Evolutionary conservation across 2,329 filamentous ascomycete species (phyloP).

Genomic region (Ophiostoma angusticollis): DNA sequence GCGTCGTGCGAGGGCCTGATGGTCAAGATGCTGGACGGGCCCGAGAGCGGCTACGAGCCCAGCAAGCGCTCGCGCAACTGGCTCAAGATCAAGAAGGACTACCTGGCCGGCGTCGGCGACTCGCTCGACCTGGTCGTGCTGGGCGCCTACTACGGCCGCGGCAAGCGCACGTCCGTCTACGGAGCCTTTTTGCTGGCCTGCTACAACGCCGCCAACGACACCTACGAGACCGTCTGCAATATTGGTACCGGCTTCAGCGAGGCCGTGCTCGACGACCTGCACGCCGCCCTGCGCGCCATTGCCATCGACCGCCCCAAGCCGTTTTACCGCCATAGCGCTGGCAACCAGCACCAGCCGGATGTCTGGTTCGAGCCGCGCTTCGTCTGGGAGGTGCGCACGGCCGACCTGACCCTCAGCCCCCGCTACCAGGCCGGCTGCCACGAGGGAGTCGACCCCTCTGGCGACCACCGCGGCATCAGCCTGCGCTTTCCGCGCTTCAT

Average conservation of each 20-base stretch:
- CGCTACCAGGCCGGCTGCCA: conserved; percentile 83
- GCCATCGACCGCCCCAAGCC: conserved; percentile 86
- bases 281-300: conserved; percentile 60
- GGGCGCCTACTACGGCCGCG: conserved; percentile 85
- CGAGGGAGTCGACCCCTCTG: conserved; percentile 55
- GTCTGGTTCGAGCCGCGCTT: conserved; percentile 94
- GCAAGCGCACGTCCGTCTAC: conserved; percentile 91
- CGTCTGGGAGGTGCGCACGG: conserved; percentile 97
- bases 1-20: conserved; percentile 94
- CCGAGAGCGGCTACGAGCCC: conserved; percentile 88
- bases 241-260: conserved; percentile 97
- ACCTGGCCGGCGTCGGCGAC: conserved; percentile 84
- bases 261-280: conserved; percentile 77
- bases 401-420: conserved; percentile 84
- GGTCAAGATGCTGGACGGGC: conserved; percentile 97
- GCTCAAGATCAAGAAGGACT: conserved; percentile 99
- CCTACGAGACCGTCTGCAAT: conserved; percentile 93
- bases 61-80: conserved; percentile 94
- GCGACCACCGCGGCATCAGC: conserved; percentile 63
- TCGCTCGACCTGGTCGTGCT: conserved; percentile 93
- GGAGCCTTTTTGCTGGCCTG: conserved; percentile 92
- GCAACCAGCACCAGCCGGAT: conserved; percentile 86
- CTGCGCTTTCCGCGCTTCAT: conserved; percentile 90
- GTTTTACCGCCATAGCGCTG: conserved; percentile 77
- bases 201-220: conserved; percentile 68